These are phyloP conservation scores for Annulohypoxylon moriforme DNA, from an alignment of 495 filamentous ascomycete genomes.

Conservation along the genomic window DNA sequence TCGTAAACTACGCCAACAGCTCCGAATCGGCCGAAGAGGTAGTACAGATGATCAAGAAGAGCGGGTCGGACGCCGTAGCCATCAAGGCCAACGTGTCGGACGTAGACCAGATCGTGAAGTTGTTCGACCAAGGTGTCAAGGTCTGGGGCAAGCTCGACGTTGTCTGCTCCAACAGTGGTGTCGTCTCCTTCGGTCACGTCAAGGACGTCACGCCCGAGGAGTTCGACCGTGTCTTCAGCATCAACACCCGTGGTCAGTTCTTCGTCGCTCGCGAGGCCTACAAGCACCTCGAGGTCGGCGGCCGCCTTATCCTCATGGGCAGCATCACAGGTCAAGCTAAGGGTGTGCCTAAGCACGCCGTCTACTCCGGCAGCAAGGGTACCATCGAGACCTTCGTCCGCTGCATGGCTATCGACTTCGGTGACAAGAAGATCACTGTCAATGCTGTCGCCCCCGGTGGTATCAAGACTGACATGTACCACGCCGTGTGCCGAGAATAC, in stretches of 20 bases:
- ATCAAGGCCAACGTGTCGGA: constrained; percentile 82
- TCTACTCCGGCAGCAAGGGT: constrained; percentile 82
- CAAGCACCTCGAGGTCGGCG: constrained; percentile 73
- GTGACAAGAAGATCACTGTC: constrained; percentile 77
- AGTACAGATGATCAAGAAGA: constrained; percentile 61
- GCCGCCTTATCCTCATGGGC: constrained; percentile 73
- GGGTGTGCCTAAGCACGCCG: constrained; percentile 75
- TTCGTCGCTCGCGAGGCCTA: constrained; percentile 83
- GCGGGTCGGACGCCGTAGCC: constrained; percentile 69
- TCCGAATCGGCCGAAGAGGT: constrained; percentile 71
- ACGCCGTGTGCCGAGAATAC: constrained; percentile 69
- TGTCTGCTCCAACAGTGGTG: constrained; percentile 77
- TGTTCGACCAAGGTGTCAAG: constrained; percentile 67
- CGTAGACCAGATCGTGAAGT: constrained; percentile 67
- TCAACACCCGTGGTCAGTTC: constrained; percentile 84
- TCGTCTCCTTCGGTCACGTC: constrained; percentile 70
- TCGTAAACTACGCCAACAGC: constrained; percentile 81
- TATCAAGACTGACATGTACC: constrained; percentile 84
- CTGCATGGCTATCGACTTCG: constrained; percentile 78
- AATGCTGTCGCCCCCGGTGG: constrained; percentile 81
- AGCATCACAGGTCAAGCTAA: constrained; percentile 63
- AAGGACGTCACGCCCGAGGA: constrained; percentile 78
- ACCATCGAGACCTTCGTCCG: constrained; percentile 83
- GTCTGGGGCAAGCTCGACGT: constrained; percentile 79
- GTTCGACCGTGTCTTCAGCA: constrained; percentile 79